Conservation (phyloP, 2,329 filamentous ascomycete genomes). For the Alternaria brassicicola region DNA sequence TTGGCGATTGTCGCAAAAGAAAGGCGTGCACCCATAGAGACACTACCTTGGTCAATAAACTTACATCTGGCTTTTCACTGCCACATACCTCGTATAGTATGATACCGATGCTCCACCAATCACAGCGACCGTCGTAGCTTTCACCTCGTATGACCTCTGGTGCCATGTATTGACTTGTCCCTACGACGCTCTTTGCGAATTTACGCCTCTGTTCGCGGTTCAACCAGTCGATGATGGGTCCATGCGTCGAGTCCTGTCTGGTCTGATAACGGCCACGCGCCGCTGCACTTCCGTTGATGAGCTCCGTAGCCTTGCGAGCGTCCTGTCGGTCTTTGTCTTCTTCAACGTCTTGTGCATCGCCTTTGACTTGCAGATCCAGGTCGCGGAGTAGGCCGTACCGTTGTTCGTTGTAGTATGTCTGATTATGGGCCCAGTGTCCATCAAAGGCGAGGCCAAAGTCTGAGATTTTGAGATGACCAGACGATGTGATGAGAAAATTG, state of each 20-base stretch:
- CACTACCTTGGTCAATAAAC: slow-evolving; percentile 57
- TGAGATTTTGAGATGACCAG: slow-evolving; percentile 91
- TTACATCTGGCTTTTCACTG: too few relatives aligned
- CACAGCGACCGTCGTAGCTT: slow-evolving; percentile 87
- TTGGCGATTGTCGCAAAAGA: slow-evolving; percentile 79
- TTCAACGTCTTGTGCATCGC: slow-evolving; percentile 72
- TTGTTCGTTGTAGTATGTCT: slow-evolving; percentile 82
- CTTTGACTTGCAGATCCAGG: slow-evolving; percentile 73
- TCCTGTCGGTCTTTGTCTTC: slow-evolving; percentile 59
- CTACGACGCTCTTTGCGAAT: slow-evolving; percentile 84
- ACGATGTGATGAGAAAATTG: slow-evolving; percentile 89
- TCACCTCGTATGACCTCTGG: slow-evolving; percentile 87
- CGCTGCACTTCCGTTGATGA: slow-evolving; percentile 43
- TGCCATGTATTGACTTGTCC: slow-evolving; percentile 98
- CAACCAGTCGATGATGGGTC: slow-evolving; percentile 50
- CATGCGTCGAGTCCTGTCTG: slow-evolving; percentile 33
- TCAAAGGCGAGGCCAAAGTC: slow-evolving; percentile 97
- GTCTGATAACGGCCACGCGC: slow-evolving; percentile 24
- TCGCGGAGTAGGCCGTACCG: slow-evolving; percentile 79
- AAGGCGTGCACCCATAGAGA: slow-evolving; percentile 89
- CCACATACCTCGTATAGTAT: slow-evolving; percentile 78
- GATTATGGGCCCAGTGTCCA: slow-evolving; percentile 92
- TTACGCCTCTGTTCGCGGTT: slow-evolving; percentile 64
- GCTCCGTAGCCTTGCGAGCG: slow-evolving; percentile 54
- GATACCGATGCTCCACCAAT: slow-evolving; percentile 96